Conservation (phyloP, 805 yeast species). For the Nakazawaea laoshanensis region DNA sequence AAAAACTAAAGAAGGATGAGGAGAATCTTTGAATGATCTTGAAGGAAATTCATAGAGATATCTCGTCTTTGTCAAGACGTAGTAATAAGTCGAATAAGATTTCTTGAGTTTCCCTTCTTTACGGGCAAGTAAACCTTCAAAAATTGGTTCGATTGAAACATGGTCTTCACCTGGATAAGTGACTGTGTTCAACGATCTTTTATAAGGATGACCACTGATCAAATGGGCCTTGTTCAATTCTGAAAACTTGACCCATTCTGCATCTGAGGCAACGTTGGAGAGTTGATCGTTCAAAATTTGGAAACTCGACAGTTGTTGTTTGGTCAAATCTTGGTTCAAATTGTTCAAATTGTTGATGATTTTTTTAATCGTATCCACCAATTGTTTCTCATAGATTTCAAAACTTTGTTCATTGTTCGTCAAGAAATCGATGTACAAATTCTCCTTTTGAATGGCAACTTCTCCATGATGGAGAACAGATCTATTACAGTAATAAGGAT, state of each 20-base stretch:
- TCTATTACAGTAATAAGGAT: slow-evolving; percentile 39
- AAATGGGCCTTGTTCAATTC: slow-evolving; percentile 22
- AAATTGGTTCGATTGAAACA: slow-evolving; percentile 31
- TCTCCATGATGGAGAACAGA: slow-evolving; percentile 25
- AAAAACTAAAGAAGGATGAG: slow-evolving; percentile 34
- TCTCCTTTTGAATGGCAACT: slow-evolving; percentile 36
- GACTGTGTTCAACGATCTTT: slow-evolving; percentile 27
- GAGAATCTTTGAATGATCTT: slow-evolving; percentile 30
- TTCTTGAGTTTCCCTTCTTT: slow-evolving; percentile 35
- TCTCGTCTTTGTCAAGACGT: slow-evolving; percentile 36
- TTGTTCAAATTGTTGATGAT: slow-evolving; percentile 21
- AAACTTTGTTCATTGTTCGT: slow-evolving; percentile 30
- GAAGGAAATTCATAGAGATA: slow-evolving; percentile 38
- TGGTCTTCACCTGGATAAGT: slow-evolving; percentile 31
- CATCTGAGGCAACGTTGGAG: slow-evolving; percentile 23
- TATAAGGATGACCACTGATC: slow-evolving; percentile 21
- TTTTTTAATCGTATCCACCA: slow-evolving; percentile 31
- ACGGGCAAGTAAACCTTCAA: slow-evolving; percentile 37
- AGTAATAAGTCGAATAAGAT: slow-evolving; percentile 33
- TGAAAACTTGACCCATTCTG: slow-evolving; percentile 37
- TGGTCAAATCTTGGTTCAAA: slow-evolving; percentile 16
- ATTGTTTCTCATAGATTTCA: slow-evolving; percentile 32
- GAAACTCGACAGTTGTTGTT: slow-evolving; percentile 23
- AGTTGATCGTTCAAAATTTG: slow-evolving; percentile 22
- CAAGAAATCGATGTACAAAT: slow-evolving; percentile 34